phyloP scores from a whole-genome alignment of 768 basidiomycete species.

The Arthromyces matolae region DNA sequence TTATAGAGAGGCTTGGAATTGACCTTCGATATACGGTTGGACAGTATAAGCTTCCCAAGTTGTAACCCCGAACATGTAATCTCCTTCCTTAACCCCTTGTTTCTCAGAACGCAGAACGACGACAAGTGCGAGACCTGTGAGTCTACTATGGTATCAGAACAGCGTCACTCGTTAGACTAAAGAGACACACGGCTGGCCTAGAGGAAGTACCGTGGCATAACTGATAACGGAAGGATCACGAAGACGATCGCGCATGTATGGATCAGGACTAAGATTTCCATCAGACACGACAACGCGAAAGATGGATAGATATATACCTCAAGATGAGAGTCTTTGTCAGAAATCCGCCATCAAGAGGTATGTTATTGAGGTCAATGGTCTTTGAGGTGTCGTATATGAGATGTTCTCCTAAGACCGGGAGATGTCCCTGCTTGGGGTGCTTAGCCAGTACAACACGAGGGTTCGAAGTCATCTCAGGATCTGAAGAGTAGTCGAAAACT shows the following conservation, averaged over 20 bases:
- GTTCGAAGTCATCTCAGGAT: slow-evolving; percentile 11
- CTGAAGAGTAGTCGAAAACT: too few relatives aligned
- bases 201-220: too few relatives aligned
- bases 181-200: too few relatives aligned
- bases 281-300: too few relatives aligned
- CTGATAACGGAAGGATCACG: slow-evolving; percentile 1
- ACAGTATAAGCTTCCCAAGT: slow-evolving; percentile 15
- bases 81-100: slow-evolving; percentile 21
- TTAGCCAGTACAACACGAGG: slow-evolving; percentile 8
- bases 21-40: slow-evolving; percentile 7
- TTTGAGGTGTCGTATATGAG: slow-evolving; percentile 9
- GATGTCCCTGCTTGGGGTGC: slow-evolving; percentile 1
- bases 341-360: slow-evolving; percentile 20
- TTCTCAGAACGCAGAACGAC: slow-evolving; percentile 33
- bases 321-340: slow-evolving; percentile 18
- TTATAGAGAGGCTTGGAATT: too few relatives aligned
- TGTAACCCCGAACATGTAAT: slow-evolving; percentile 28
- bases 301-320: neutral
- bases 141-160: slow-evolving; percentile 8
- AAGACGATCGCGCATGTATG: slow-evolving; percentile 11
- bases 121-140: slow-evolving; percentile 29
- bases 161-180: neutral
- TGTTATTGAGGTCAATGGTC: slow-evolving; percentile 19
- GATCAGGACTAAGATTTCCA: slow-evolving; percentile 10
- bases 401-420: slow-evolving; percentile 11